Conservation (phyloP, 2,329 filamentous ascomycete species). For the Cadophora luteo-olivacea region DNA sequence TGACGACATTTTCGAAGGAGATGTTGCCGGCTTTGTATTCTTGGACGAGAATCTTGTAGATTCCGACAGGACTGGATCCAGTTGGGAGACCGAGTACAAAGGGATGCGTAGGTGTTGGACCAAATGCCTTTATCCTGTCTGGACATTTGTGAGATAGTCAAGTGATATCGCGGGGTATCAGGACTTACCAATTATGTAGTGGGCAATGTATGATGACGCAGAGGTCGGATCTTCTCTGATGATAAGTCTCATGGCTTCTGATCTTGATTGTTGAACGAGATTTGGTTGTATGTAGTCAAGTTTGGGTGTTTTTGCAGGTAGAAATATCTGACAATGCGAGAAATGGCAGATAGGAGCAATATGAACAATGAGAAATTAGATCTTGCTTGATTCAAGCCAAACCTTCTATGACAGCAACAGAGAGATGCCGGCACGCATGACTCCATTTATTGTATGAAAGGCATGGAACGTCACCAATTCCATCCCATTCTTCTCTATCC, state of each 20-base stretch:
- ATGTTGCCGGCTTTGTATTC: conserved; percentile 74
- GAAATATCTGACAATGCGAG: neutral
- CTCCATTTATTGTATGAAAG: conserved; percentile 21
- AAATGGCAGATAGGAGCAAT: conserved; percentile 12
- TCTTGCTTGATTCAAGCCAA: conserved; percentile 21
- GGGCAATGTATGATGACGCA: conserved; percentile 78
- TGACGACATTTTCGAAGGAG: conserved; percentile 87
- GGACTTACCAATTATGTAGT: conserved; percentile 75
- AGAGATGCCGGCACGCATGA: conserved; percentile 19
- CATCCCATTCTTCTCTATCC: conserved; percentile 9
- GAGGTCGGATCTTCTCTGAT: conserved; percentile 74
- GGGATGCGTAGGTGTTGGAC: conserved; percentile 72
- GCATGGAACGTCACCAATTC: conserved; percentile 34
- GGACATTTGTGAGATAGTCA: conserved; percentile 22
- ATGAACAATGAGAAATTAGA: conserved; percentile 24
- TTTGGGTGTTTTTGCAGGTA: neutral
- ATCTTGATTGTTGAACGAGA: conserved; percentile 7
- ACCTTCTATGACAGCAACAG: conserved; percentile 17
- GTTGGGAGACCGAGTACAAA: conserved; percentile 87
- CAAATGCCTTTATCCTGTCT: conserved; percentile 81
- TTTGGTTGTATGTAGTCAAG: neutral
- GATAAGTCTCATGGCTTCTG: conserved; percentile 74
- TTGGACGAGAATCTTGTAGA: conserved; percentile 78
- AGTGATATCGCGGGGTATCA: neutral
- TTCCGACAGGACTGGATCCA: conserved; percentile 78